A percentile compares a stretch with the other conserved stretches of the same genome.
phyloP scores from a whole-genome alignment of 169 alveolate genomes.

The Plasmodium ovale region DNA sequence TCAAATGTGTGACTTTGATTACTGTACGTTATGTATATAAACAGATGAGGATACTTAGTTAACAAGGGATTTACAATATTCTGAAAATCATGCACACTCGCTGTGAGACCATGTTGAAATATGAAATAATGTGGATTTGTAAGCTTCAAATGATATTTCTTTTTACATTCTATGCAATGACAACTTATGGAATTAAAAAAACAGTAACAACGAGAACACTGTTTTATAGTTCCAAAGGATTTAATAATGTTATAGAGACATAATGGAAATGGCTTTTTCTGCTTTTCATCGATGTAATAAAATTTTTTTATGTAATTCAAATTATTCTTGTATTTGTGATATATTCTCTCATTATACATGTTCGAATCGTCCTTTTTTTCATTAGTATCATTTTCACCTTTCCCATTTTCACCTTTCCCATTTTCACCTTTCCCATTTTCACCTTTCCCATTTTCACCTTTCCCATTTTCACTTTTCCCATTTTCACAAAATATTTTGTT shows the following conservation, averaged over 20 bases:
- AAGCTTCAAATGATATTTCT: constrained; percentile 60
- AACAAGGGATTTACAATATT: constrained; percentile 75
- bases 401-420: background rate
- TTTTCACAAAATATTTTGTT: background rate
- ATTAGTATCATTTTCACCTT: background rate
- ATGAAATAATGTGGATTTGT: constrained; percentile 81
- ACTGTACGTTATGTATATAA: constrained; percentile 81
- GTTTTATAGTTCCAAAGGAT: constrained; percentile 67
- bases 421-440: no score
- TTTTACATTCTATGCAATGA: constrained; percentile 79
- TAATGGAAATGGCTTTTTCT: constrained; percentile 64
- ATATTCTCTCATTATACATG: constrained; percentile 4
- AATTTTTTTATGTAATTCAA: constrained; percentile 51
- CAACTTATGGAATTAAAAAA: constrained; percentile 78
- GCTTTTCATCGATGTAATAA: constrained; percentile 49
- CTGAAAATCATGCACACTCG: constrained; percentile 81
- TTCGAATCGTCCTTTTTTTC: background rate
- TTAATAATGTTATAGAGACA: constrained; percentile 67
- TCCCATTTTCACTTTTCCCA: background rate
- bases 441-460: background rate
- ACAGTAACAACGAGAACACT: constrained; percentile 81
- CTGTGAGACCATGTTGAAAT: constrained; percentile 83
- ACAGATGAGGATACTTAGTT: constrained; percentile 78
- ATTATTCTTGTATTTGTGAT: constrained; percentile 58
- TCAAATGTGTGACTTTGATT: constrained; percentile 81